Percentiles rank a stretch among this genome's conserved stretches.
These are phyloP conservation scores for Fusarium metavorans DNA, from an alignment of 2,329 filamentous ascomycete genomes.

Conservation along the genomic window DNA sequence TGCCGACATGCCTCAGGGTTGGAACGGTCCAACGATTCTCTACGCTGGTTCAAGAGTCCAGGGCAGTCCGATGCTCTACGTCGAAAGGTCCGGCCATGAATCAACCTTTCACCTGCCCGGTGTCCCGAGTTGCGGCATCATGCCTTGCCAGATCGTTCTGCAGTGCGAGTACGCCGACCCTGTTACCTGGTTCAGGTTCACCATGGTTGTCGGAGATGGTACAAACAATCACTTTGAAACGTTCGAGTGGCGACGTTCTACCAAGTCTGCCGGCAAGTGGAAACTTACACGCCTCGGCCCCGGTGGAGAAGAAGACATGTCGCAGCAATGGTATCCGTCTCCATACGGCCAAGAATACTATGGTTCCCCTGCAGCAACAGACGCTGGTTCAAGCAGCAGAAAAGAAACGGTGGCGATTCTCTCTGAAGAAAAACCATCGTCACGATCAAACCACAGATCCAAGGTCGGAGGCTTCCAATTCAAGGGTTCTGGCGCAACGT, in stretches of 20 bases:
- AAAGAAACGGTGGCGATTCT: constrained; percentile 26
- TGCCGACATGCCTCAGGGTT: constrained; percentile 23
- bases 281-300: constrained; percentile 24
- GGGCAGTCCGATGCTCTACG: constrained; percentile 13
- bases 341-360: background rate
- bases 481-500: constrained; percentile 11
- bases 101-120: constrained; percentile 30
- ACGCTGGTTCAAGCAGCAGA: background rate
- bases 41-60: constrained; percentile 8
- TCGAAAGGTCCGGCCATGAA: background rate
- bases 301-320: background rate
- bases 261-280: constrained; percentile 21
- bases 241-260: constrained; percentile 26
- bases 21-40: constrained; percentile 8
- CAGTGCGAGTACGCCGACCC: background rate
- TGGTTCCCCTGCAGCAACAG: background rate
- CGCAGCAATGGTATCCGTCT: background rate
- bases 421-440: constrained; percentile 4
- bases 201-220: constrained; percentile 19
- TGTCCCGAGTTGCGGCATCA: constrained; percentile 9
- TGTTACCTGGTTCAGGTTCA: constrained; percentile 17
- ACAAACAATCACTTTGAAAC: constrained; percentile 4
- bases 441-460: background rate
- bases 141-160: constrained; percentile 12
- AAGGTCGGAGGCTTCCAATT: constrained; percentile 15